Base-by-base conservation (phyloP, 2,329 filamentous ascomycete species). In the Sporothrix euskadiensis region DNA sequence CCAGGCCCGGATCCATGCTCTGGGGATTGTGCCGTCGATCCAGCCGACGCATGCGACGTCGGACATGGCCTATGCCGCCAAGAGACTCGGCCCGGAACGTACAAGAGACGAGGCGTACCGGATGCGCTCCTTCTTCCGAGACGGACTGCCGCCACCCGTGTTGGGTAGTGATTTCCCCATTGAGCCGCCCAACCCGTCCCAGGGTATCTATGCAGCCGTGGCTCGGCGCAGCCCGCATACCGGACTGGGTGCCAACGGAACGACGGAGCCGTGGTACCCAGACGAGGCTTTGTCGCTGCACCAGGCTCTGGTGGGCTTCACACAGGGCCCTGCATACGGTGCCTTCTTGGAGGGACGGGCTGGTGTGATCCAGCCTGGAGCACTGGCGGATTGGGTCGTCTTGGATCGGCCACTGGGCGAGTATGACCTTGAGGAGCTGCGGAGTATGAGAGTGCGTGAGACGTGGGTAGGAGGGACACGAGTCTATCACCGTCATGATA, bases 151-250 rank as follows among this genome's bases (percentile, higher is more conserved):
- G 59, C 73, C 32, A 16, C 44, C 69, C 19, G 81, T 92, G 0
- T 83, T 93, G 1, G 91, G 91, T 2, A 91, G 89, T 68, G 91
- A 92, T 77, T 92, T 92, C 76, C 91, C 91, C 52, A 90, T 93
- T 8, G 90, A 92, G 79, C 90, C 90, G 2, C 86, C 90, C 0
- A 87, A 88, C 77, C 88, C 90, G 1, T 90, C 91, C 75, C 86
- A 90, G 72, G 91, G 90, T 22, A 88, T 92, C 54, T 92, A 91
- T 77, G 90, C 90, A 3, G 91, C 91, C 2, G 85, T 91, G 1
- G 86, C 89, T 14, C 83, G 91, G 72, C 85, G 85, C 57, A 89
- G 83, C 74, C 90, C 90, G 1, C 83, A 83, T 63, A 89, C 88
- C 0, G 87, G 86, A 0, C 82, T 81, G 1, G 86, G 86, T 22